Base-by-base conservation (phyloP, 345 rosid genomes). In the Melastoma malabathricum region DNA sequence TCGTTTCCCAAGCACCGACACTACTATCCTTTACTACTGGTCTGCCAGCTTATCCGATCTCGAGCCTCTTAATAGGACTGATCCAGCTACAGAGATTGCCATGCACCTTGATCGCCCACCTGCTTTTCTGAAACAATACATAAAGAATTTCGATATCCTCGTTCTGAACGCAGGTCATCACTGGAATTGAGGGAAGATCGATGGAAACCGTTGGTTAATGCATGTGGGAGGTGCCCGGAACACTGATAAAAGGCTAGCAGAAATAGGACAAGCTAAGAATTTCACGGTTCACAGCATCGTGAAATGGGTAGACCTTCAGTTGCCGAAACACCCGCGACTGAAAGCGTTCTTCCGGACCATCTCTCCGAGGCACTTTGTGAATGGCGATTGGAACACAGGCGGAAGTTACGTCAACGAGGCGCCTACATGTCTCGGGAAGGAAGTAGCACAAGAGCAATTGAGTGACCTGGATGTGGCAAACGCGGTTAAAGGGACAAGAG, bases 41-140 rank as follows among this genome's bases (percentile, higher is more conserved):
- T 79, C 79, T 2, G 79, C 77, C 15, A 75, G 77, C 49, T 74
- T 79, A 3, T 71, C 73, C n/a, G 64, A 71, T 50, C 57, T 74
- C 1, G 65, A 70, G 58, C 79, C 81, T 2, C 52, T 75, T 20
- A 54, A 73, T 44, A 48, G 12, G 25, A 60, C 63, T 3, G 57
- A 68, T 46, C 69, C 70, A 6, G 44, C 61, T 19, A 51, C 73
- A 13, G 61, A 66, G 43, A 54, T 58, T 48, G 79, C 81, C 18
- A 75, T 79, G 81, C 85, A 79, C 68, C 69, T 79, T 48, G 85
- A 79, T 39, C 77, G 71, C 3, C 69, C 76, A 45, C 81, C 81
- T 31, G 52, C 68, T 29, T 79, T 79, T 68, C 45, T 71, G 59
- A 60, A 51, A 50, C 43, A 48, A 34, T 66, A 43, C 63, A 56